Evolutionary conservation across 805 yeast species (phyloP).

Genomic region (Ogataea pignaliae): DNA sequence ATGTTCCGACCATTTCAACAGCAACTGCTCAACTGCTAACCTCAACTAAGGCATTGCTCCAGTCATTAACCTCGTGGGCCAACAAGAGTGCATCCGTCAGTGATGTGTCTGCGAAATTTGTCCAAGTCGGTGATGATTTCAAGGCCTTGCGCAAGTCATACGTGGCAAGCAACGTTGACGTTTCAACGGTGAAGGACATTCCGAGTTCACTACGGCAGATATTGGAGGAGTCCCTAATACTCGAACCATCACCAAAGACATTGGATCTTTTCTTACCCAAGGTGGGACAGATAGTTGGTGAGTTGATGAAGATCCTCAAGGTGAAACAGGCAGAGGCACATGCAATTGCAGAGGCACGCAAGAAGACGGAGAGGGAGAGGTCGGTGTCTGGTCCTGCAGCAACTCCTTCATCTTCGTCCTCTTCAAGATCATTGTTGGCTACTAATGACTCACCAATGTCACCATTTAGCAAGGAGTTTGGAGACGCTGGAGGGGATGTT

Average conservation of each 20-base stretch:
- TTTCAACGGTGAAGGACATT: slow-evolving; percentile 83
- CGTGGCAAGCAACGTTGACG: slow-evolving; percentile 71
- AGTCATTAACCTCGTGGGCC: slow-evolving; percentile 88
- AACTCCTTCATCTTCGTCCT: slow-evolving; percentile 2
- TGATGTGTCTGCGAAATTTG: slow-evolving; percentile 87
- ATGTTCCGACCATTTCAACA: slow-evolving; percentile 57
- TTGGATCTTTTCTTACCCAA: slow-evolving; percentile 77
- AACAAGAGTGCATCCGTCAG: slow-evolving; percentile 70
- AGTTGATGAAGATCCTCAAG: slow-evolving; percentile 72
- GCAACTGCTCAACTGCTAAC: slow-evolving; percentile 56
- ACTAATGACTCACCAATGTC: slow-evolving; percentile 1
- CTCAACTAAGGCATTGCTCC: slow-evolving; percentile 85
- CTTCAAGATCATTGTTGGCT: slow-evolving; percentile 1
- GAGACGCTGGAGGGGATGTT: slow-evolving; percentile 8
- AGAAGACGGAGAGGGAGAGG: slow-evolving; percentile 11
- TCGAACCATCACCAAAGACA: slow-evolving; percentile 77
- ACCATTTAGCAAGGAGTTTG: no score
- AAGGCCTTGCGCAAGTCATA: slow-evolving; percentile 81
- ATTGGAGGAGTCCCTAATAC: slow-evolving; percentile 80
- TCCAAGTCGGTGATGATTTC: slow-evolving; percentile 89
- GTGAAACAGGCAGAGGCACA: slow-evolving; percentile 57
- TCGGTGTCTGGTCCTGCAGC: slow-evolving; percentile 27
- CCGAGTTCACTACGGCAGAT: slow-evolving; percentile 77
- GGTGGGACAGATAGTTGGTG: slow-evolving; percentile 81
- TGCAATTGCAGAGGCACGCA: slow-evolving; percentile 13